A percentile compares a stretch with the other conserved stretches of the same genome.
Conservation (phyloP, 192 early-diverging fungal genomes). For the Podila horticola region DNA sequence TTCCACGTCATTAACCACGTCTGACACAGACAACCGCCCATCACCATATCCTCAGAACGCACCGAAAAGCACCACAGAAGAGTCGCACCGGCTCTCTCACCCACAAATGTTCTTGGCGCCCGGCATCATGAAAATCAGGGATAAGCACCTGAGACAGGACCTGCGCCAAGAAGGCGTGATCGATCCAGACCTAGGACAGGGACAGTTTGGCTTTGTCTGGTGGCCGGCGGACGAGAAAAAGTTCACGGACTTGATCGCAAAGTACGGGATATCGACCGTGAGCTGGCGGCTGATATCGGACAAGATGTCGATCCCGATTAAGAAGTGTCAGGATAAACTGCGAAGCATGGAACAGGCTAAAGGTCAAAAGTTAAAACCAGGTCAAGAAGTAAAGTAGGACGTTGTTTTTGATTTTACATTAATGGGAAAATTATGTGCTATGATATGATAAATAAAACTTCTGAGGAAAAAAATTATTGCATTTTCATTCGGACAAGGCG, state of each 20-base stretch:
- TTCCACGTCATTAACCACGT: neutral
- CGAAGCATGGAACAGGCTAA: neutral
- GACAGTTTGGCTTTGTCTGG: neutral
- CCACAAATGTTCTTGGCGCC: neutral
- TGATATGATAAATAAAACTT: neutral
- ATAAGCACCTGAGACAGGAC: neutral
- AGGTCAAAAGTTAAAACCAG: neutral
- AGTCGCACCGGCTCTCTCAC: neutral
- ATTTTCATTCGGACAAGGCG: conserved; percentile 21
- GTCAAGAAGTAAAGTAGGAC: neutral
- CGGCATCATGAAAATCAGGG: neutral
- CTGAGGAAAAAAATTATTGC: neutral
- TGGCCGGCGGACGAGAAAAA: neutral
- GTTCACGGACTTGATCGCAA: neutral
- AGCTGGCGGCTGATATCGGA: neutral
- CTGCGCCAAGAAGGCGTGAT: no score
- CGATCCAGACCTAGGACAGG: neutral
- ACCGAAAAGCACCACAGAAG: neutral
- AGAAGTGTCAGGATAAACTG: neutral
- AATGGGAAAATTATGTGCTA: no score
- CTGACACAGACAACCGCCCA: no score
- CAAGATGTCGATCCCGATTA: neutral
- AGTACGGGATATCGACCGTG: neutral
- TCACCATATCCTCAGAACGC: no score
- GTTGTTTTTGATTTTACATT: neutral